Conservation (phyloP, 1,284 basidiomycete genomes). For the Trichosporon ovoides region DNA sequence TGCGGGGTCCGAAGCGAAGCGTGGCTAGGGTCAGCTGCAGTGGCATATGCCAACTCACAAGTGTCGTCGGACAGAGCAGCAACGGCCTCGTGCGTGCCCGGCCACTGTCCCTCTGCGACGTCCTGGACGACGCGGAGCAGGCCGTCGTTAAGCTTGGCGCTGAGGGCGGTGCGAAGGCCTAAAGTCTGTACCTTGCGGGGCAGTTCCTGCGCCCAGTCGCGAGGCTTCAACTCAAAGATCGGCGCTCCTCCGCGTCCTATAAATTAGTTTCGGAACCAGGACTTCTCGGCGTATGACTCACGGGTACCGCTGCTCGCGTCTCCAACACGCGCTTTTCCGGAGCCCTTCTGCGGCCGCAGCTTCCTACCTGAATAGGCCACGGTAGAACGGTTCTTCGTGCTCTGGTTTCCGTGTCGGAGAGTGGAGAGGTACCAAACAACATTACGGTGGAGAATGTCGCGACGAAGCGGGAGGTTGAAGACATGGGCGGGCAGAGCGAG, state of each 20-base stretch:
- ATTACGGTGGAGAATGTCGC: slow-evolving; percentile 89
- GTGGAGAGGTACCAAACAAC: slow-evolving; percentile 83
- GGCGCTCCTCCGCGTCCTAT: slow-evolving; percentile 74
- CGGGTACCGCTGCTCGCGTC: slow-evolving; percentile 84
- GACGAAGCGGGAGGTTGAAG: slow-evolving; percentile 79
- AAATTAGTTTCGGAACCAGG: neutral
- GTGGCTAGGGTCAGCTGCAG: slow-evolving; percentile 6
- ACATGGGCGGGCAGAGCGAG: slow-evolving; percentile 50
- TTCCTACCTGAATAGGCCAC: slow-evolving; percentile 84
- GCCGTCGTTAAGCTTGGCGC: slow-evolving; percentile 69
- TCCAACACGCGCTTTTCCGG: slow-evolving; percentile 82
- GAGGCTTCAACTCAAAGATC: slow-evolving; percentile 81
- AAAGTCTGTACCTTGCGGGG: slow-evolving; percentile 85
- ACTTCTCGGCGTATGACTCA: slow-evolving; percentile 21
- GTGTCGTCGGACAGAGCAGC: slow-evolving; percentile 29
- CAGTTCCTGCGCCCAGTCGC: slow-evolving; percentile 84
- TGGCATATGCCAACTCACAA: neutral
- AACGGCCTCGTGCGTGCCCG: slow-evolving; percentile 34
- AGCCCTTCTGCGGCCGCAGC: slow-evolving; percentile 86
- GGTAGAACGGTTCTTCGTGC: slow-evolving; percentile 83
- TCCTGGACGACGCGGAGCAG: slow-evolving; percentile 67
- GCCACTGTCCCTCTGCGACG: slow-evolving; percentile 57
- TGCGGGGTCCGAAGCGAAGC: slow-evolving; percentile 33
- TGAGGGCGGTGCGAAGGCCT: slow-evolving; percentile 85
- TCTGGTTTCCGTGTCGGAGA: slow-evolving; percentile 59